These are phyloP conservation scores for Beta lomatogona DNA, from an alignment of 179 eudicot species.

Conservation along the genomic window DNA sequence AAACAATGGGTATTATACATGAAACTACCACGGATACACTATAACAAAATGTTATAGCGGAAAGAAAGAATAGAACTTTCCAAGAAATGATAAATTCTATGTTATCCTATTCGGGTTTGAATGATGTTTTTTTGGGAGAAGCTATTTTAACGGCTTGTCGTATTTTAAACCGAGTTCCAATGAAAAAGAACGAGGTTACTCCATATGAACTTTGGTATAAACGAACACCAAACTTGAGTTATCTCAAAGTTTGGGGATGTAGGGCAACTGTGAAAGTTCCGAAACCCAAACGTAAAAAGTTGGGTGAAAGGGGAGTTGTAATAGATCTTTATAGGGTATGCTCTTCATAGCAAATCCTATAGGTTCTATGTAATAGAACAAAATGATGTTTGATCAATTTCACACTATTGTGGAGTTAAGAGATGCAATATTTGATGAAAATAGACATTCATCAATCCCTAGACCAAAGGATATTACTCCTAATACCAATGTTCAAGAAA, in stretches of 20 bases:
- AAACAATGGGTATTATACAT: no score
- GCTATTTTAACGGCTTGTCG: no score
- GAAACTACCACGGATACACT: no score
- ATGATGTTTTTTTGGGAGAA: no score
- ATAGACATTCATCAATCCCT: not conserved
- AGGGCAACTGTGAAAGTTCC: not conserved
- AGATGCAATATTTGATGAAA: not conserved
- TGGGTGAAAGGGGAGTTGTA: not conserved
- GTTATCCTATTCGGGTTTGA: no score
- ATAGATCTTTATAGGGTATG: not conserved
- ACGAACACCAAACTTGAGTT: not conserved
- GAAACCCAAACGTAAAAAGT: not conserved
- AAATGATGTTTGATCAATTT: not conserved
- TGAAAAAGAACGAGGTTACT: no score
- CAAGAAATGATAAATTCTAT: no score
- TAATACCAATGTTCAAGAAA: not conserved
- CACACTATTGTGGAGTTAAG: not conserved
- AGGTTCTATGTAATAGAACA: not conserved
- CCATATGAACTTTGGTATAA: not conserved
- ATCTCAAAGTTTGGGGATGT: not conserved
- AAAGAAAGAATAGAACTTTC: no score
- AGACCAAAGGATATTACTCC: not conserved
- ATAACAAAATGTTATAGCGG: no score
- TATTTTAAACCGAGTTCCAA: no score
- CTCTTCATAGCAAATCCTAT: not conserved